phyloP scores from a whole-genome alignment of 2,329 filamentous ascomycete species.

The Ceratocystis harringtonii region DNA sequence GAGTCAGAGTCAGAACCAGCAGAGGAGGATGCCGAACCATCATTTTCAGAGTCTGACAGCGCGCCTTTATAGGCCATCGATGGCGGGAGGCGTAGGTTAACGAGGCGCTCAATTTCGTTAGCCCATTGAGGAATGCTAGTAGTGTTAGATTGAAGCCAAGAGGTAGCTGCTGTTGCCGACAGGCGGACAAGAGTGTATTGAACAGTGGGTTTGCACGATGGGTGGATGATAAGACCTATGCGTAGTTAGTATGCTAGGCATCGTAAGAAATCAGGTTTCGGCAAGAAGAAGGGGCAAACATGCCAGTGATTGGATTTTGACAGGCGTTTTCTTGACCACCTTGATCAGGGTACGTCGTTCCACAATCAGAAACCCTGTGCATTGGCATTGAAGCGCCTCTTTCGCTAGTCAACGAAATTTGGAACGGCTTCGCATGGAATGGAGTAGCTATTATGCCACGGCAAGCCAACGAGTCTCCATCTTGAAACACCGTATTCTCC shows the following conservation, averaged over 20 bases:
- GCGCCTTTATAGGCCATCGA: slow-evolving; percentile 29
- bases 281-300: background rate
- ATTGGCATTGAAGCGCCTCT: slow-evolving; percentile 19
- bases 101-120: slow-evolving; percentile 30
- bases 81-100: slow-evolving; percentile 31
- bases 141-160: slow-evolving; percentile 35
- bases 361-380: slow-evolving; percentile 32
- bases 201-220: slow-evolving; percentile 25
- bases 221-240: slow-evolving; percentile 34
- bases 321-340: slow-evolving; percentile 14
- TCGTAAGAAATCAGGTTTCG: slow-evolving; percentile 19
- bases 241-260: background rate
- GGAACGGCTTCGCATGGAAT: slow-evolving; percentile 34
- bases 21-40: slow-evolving; percentile 18
- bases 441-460: slow-evolving; percentile 42
- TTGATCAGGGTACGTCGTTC: slow-evolving; percentile 30
- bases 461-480: slow-evolving; percentile 27
- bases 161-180: slow-evolving; percentile 35
- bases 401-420: slow-evolving; percentile 29
- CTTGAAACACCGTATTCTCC: slow-evolving; percentile 36
- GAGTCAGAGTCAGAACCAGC: slow-evolving; percentile 21
- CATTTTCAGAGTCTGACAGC: slow-evolving; percentile 24
- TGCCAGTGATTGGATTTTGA: slow-evolving; percentile 35
- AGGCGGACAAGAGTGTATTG: slow-evolving; percentile 38
- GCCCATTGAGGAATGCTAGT: slow-evolving; percentile 32